Evolutionary conservation across 2,329 filamentous ascomycete species (phyloP).

Genomic region (Xylariomycetidae sp.): DNA sequence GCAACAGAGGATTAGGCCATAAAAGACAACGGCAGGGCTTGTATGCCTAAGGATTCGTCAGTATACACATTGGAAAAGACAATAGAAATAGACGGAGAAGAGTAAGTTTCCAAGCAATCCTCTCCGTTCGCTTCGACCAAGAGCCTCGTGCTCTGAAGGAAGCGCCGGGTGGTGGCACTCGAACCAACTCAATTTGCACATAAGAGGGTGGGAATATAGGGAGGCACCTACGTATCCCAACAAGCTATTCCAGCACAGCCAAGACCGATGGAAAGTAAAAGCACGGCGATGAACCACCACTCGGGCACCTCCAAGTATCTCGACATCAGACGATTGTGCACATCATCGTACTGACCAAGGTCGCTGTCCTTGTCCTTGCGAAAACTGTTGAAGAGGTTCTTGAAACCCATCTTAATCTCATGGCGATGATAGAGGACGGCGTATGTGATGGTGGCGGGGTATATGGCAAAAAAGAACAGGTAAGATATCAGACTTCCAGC

Average conservation of each 20-base stretch:
- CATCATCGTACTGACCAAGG: conserved; percentile 22
- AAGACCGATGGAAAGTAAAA: conserved; percentile 15
- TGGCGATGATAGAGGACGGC: conserved; percentile 47
- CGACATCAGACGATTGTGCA: conserved; percentile 59
- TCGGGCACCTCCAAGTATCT: conserved; percentile 40
- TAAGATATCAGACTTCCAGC: conserved; percentile 49
- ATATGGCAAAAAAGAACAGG: conserved; percentile 52
- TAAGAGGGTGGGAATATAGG: too few species aligned
- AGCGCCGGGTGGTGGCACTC: too few species aligned
- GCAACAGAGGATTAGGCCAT: conserved; percentile 51
- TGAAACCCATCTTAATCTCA: conserved; percentile 46
- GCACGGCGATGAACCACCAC: conserved; percentile 47
- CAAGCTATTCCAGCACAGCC: too few species aligned
- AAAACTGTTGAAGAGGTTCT: conserved; percentile 41
- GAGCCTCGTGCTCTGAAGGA: too few species aligned
- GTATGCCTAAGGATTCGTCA: too few species aligned
- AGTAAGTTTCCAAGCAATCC: too few species aligned
- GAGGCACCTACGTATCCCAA: too few species aligned
- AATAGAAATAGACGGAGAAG: too few species aligned
- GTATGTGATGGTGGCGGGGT: conserved; percentile 47
- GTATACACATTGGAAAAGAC: too few species aligned
- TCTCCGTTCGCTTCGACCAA: too few species aligned
- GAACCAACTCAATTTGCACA: too few species aligned
- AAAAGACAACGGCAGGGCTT: too few species aligned
- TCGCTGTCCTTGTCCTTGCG: conserved; percentile 34